These are phyloP conservation scores for Ensete glaucum DNA, from an alignment of 176 grass and related monocot species.

Conservation along the genomic window DNA sequence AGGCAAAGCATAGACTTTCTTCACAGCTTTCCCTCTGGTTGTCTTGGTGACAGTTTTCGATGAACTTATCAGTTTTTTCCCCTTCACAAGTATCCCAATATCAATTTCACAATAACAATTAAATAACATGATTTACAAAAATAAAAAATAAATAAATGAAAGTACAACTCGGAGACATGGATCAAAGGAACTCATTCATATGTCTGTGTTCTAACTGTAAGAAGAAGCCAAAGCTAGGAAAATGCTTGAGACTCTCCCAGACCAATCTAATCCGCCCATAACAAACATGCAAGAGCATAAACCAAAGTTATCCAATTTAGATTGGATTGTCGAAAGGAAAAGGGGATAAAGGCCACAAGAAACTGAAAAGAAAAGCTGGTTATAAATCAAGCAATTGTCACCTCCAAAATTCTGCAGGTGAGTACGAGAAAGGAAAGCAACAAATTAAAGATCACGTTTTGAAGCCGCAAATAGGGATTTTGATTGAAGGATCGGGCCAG, in stretches of 20 bases:
- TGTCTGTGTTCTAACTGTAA: no score
- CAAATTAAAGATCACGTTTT: background rate
- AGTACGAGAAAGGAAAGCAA: no score
- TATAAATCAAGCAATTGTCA: background rate
- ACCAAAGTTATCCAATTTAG: no score
- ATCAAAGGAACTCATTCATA: no score
- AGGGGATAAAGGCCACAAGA: no score
- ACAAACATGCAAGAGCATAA: no score
- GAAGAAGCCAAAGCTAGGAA: no score
- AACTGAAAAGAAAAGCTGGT: no score
- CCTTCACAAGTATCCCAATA: slow-evolving; percentile 18
- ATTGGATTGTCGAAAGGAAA: no score
- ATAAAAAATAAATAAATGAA: background rate
- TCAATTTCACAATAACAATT: no score
- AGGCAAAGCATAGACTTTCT: slow-evolving; percentile 78
- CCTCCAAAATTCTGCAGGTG: background rate
- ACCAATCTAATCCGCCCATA: no score
- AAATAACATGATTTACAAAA: background rate
- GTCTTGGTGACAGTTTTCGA: slow-evolving; percentile 35
- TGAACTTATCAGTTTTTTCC: slow-evolving; percentile 28
- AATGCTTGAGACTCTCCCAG: no score
- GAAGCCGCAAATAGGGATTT: background rate
- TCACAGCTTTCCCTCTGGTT: slow-evolving; percentile 41
- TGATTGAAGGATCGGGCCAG: background rate
- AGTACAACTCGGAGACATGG: background rate